Percentiles rank a stretch among this genome's conserved stretches.
phyloP scores from a whole-genome alignment of 768 basidiomycete species.

The Russula earlei region DNA sequence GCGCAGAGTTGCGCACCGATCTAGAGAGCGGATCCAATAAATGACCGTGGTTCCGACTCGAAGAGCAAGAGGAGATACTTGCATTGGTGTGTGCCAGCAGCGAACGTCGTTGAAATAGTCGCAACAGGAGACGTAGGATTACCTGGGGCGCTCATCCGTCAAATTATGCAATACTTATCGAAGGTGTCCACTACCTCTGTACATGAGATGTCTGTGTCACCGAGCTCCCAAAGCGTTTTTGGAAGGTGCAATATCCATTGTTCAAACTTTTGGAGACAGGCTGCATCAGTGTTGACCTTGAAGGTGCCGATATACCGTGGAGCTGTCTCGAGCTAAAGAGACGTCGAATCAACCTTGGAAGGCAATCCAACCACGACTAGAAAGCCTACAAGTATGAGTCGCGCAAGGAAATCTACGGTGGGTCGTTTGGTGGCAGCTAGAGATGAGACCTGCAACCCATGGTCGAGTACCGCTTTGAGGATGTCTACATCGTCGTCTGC shows the following conservation, averaged over 20 bases:
- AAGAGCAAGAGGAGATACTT: constrained; percentile 19
- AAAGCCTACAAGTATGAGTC: constrained; percentile 54
- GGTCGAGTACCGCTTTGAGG: constrained; percentile 50
- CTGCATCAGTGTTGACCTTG: constrained; percentile 26
- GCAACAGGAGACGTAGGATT: constrained; percentile 56
- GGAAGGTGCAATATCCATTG: constrained; percentile 75
- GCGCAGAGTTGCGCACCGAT: constrained; percentile 44
- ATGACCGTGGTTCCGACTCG: constrained; percentile 4
- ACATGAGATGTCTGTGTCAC: constrained; percentile 40
- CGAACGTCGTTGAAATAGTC: constrained; percentile 46
- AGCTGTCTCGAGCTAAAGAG: constrained; percentile 48
- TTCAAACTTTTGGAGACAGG: constrained; percentile 30
- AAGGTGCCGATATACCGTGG: constrained; percentile 44
- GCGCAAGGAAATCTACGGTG: constrained; percentile 67
- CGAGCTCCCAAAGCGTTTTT: constrained; percentile 78
- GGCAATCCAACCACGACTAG: background rate
- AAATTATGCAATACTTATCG: background rate
- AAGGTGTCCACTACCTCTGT: constrained; percentile 44
- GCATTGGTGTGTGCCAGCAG: constrained; percentile 38
- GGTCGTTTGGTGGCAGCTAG: constrained; percentile 54
- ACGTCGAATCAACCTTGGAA: background rate
- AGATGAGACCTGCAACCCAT: constrained; percentile 50
- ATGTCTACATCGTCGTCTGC: constrained; percentile 27
- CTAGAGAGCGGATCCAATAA: constrained; percentile 17
- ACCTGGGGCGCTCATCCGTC: constrained; percentile 27